Evolutionary conservation across 345 rosid genomes (phyloP), one percentile per base, ranked within the genome.

Genomic region (Brassica rapa): DNA sequence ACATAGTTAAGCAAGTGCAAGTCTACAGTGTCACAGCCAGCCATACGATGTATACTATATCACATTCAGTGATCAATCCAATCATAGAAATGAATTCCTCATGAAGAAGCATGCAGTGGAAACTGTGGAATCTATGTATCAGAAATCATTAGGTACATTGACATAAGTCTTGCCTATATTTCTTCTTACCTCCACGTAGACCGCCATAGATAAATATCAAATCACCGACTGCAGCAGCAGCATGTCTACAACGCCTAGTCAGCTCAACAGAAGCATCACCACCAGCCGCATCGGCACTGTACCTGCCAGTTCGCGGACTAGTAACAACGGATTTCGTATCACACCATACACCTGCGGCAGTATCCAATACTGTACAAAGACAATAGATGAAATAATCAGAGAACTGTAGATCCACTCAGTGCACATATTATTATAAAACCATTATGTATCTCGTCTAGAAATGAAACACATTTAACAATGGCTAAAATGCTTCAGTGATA

Each of bases 261-360:
- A 93, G 81, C 87, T 93, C 96, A 82, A 88, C 93, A 30, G 94
- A 87, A 82, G 93, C 94, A 88, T 93, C 98, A 66, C 93, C 98
- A 81, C 93, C 96, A 76, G 98, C 94, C 70, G 93, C 94, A 87
- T 88, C 96, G 37, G 94, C 94, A 80, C 94, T 87, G 77, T 85
- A 91, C 75, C 88, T 86, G 37, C 93, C 96, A 63, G 98, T 93
- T 75, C 96, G 85, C 55, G 96, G 98, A 83, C 87, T 91, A 56
- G 94, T 91, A 69, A 93, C 93, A 71, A 93, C 96, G 79, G 98
- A 89, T 76, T 91, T 91, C 53, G 93, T 91, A 85, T 93, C 98
- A 80, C 98, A 93, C 98, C 98, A 93, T 67, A 93, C 96, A 70
- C 98, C 98, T 16, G 98, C 98, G 71, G 98, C 98, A 66, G 98